These are phyloP conservation scores for Piper longum DNA, from an alignment of 164 flowering plant species.

Conservation along the genomic window DNA sequence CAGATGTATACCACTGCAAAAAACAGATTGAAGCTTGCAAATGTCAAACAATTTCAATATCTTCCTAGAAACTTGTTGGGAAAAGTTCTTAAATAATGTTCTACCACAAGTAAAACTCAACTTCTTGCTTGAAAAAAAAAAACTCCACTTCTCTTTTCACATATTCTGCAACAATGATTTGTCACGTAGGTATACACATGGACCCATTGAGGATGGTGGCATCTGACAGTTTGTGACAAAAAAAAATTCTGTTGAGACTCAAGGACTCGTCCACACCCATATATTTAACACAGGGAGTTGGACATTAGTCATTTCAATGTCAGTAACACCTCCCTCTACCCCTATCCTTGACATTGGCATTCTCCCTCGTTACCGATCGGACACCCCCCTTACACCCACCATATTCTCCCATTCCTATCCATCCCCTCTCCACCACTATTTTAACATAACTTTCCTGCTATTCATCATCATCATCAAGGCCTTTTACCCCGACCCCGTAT, in stretches of 20 bases:
- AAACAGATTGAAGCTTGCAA: too few relatives aligned
- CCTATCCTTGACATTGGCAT: not conserved
- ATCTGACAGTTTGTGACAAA: slow-evolving; percentile 28
- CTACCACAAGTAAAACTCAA: too few relatives aligned
- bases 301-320: slow-evolving; percentile 40
- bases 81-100: too few relatives aligned
- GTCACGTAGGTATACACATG: slow-evolving; percentile 9
- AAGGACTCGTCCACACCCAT: slow-evolving; percentile 44
- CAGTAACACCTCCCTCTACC: slow-evolving; percentile 19
- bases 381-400: not conserved
- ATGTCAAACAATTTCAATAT: too few relatives aligned
- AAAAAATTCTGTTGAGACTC: not conserved
- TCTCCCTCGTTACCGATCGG: not conserved
- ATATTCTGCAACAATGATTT: not conserved
- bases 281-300: slow-evolving; percentile 28
- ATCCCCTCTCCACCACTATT: not conserved
- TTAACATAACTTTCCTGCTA: not conserved
- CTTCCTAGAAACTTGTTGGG: too few relatives aligned
- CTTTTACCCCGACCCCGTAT: slow-evolving; percentile 32
- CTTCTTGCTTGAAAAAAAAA: too few relatives aligned
- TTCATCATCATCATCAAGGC: slow-evolving; percentile 4
- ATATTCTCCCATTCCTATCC: not conserved
- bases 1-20: too few relatives aligned
- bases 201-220: slow-evolving; percentile 11
- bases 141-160: not conserved